Evolutionary conservation across 2,329 filamentous ascomycete species (phyloP).

Genomic region (Penicillium capsulatum): DNA sequence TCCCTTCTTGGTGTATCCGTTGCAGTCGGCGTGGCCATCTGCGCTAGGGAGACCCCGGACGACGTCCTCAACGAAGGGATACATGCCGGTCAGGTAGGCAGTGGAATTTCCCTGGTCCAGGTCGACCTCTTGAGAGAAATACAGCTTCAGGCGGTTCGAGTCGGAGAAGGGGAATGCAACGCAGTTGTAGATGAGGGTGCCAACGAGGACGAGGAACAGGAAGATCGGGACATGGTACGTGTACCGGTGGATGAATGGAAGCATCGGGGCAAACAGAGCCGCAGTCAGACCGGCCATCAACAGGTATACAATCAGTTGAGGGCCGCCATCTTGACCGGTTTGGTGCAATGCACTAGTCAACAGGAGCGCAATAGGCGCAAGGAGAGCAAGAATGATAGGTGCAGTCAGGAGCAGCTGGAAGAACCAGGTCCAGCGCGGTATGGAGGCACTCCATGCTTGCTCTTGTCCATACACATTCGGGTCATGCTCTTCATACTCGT

Average conservation of each 20-base stretch:
- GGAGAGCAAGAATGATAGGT: slow-evolving; percentile 71
- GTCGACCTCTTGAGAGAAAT: slow-evolving; percentile 77
- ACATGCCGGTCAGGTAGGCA: slow-evolving; percentile 65
- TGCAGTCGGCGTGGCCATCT: slow-evolving; percentile 48
- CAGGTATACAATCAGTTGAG: slow-evolving; percentile 67
- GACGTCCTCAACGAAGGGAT: slow-evolving; percentile 63
- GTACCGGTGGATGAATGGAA: slow-evolving; percentile 82
- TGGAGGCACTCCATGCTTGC: slow-evolving; percentile 75
- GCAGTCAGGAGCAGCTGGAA: slow-evolving; percentile 77
- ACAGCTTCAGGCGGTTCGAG: slow-evolving; percentile 75
- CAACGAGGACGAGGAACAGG: slow-evolving; percentile 66
- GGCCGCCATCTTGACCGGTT: slow-evolving; percentile 78
- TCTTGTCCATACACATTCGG: slow-evolving; percentile 61
- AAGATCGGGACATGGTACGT: slow-evolving; percentile 77
- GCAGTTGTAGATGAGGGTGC: slow-evolving; percentile 80
- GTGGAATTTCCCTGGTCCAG: slow-evolving; percentile 67
- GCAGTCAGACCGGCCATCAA: slow-evolving; percentile 64
- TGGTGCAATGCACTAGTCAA: slow-evolving; percentile 69
- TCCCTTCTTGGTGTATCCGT: slow-evolving; percentile 38
- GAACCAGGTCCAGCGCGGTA: slow-evolving; percentile 84
- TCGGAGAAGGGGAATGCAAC: slow-evolving; percentile 82
- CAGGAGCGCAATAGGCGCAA: slow-evolving; percentile 71
- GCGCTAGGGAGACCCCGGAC: slow-evolving; percentile 68
- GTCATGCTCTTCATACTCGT: slow-evolving; percentile 27
- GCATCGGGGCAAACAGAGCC: slow-evolving; percentile 68